Conservation (phyloP, 257 asterid species). For the Jacaranda mimosifolia region DNA sequence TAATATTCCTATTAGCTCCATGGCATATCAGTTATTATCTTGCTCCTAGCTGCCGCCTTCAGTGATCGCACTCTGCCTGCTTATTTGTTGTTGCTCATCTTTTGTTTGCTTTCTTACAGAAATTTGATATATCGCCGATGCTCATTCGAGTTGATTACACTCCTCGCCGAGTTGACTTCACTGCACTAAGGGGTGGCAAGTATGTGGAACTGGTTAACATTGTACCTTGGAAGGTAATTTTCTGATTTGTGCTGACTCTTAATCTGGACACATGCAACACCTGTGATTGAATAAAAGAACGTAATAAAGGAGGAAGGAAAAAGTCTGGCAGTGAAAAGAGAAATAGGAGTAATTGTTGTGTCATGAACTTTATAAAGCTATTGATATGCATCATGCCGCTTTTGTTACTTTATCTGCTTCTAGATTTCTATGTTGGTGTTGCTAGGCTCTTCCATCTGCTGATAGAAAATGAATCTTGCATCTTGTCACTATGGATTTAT, state of each 20-base stretch:
- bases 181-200: constrained; percentile 93
- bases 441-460: constrained; percentile 20
- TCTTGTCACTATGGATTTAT: constrained; percentile 20
- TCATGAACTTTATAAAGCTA: constrained; percentile 17
- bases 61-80: constrained; percentile 9
- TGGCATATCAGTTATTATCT: constrained; percentile 6
- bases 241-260: constrained; percentile 24
- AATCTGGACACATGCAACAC: constrained; percentile 1
- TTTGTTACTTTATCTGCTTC: constrained; percentile 16
- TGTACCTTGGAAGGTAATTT: constrained; percentile 96
- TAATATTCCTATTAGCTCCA: constrained; percentile 16
- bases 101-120: constrained; percentile 66
- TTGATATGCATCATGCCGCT: constrained; percentile 13
- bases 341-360: constrained; percentile 9
- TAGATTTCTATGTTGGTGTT: neutral
- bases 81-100: constrained; percentile 25
- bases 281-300: neutral
- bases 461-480: constrained; percentile 9
- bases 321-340: constrained; percentile 16
- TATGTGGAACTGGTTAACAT: constrained; percentile 96
- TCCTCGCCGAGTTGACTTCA: constrained; percentile 90
- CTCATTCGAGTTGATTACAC: constrained; percentile 89
- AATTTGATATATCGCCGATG: constrained; percentile 87
- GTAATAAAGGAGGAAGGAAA: neutral
- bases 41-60: constrained; percentile 21